Conservation (phyloP, 106 monocot genomes). For the Triglochin maritima region DNA sequence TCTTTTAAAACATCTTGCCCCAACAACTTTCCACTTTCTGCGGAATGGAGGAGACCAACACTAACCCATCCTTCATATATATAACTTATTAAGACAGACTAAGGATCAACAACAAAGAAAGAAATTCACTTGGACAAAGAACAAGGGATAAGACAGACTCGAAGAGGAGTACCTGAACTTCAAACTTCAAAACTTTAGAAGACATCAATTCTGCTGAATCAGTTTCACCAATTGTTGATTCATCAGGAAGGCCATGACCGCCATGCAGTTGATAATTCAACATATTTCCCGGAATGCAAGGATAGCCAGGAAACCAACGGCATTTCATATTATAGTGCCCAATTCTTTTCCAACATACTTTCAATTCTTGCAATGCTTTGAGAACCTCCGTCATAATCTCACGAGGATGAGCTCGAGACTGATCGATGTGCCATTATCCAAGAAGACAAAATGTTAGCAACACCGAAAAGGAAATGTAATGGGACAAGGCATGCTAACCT, state of each 20-base stretch:
- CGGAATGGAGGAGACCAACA: too few species aligned
- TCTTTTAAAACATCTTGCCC: too few species aligned
- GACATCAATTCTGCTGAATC: slow-evolving; percentile 26
- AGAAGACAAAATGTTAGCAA: not conserved
- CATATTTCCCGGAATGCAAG: slow-evolving; percentile 16
- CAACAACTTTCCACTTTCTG: too few species aligned
- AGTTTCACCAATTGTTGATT: slow-evolving; percentile 46
- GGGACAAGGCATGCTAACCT: slow-evolving; percentile 30
- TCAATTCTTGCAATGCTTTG: slow-evolving; percentile 70
- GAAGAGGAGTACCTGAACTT: slow-evolving; percentile 59
- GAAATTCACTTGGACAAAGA: not conserved
- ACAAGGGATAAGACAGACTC: not conserved
- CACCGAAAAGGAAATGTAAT: not conserved
- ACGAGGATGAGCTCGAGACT: slow-evolving; percentile 75
- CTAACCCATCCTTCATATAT: too few species aligned
- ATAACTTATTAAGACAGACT: not conserved
- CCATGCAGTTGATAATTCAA: slow-evolving; percentile 16
- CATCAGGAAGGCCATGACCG: slow-evolving; percentile 40
- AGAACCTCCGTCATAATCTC: slow-evolving; percentile 83
- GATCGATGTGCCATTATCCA: not conserved
- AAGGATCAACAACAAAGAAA: not conserved
- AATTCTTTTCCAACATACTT: slow-evolving; percentile 82
- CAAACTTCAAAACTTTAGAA: slow-evolving; percentile 65
- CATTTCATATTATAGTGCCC: slow-evolving; percentile 92
- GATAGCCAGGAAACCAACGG: slow-evolving; percentile 43